Percentiles rank a stretch among this genome's conserved stretches.
Conservation (phyloP, 306 rosid species). For the Quercus agrifolia region DNA sequence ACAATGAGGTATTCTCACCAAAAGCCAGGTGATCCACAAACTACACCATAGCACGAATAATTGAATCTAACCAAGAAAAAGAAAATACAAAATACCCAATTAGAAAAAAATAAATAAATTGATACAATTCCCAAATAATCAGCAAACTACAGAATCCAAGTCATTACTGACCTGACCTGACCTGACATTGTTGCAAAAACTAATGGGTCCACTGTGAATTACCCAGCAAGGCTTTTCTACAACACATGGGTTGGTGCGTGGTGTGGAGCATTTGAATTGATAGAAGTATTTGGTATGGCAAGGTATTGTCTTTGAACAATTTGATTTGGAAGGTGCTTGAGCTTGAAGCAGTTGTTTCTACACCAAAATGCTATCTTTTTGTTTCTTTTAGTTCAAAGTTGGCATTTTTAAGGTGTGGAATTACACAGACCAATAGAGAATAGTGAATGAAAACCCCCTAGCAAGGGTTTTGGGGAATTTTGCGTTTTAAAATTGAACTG, state of each 20-base stretch:
- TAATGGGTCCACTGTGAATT: conserved; percentile 17
- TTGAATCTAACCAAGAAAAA: neutral
- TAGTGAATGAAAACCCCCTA: neutral
- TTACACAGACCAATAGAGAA: neutral
- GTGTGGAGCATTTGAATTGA: neutral
- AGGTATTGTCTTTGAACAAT: conserved; percentile 17
- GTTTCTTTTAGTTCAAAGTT: neutral
- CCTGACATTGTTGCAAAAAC: conserved; percentile 28
- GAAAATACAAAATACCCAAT: neutral
- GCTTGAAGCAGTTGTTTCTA: conserved; percentile 37
- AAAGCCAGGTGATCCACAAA: neutral
- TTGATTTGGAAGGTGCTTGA: conserved; percentile 21
- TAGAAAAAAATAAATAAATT: neutral
- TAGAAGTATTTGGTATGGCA: conserved; percentile 10
- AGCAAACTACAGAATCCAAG: neutral
- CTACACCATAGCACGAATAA: neutral
- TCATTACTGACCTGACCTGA: conserved; percentile 33
- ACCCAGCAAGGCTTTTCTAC: conserved; percentile 5
- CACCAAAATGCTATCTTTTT: conserved; percentile 34
- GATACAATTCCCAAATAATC: neutral
- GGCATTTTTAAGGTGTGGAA: conserved; percentile 2
- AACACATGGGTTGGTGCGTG: conserved; percentile 3
- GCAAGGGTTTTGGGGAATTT: neutral
- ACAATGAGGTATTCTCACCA: neutral
- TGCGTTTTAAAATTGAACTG: no score